Evolutionary conservation across 2,329 filamentous ascomycete species (phyloP), one percentile per base, ranked within the genome.

Genomic region (Xylariaceae sp.): DNA sequence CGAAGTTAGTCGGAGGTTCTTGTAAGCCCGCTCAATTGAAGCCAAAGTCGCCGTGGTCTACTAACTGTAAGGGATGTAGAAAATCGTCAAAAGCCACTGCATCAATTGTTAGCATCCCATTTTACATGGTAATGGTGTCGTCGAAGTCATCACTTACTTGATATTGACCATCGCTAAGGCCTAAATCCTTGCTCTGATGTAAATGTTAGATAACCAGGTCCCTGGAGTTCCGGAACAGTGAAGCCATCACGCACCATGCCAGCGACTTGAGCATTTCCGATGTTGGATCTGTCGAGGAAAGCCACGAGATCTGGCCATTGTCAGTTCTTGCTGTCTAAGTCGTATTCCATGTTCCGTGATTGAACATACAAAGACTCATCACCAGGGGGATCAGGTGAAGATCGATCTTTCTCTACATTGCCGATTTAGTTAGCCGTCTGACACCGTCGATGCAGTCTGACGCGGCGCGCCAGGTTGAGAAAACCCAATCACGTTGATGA

Each of bases 21-120:
- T 23, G 49, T 13, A n/a, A 52, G 34, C 15, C n/a, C 47, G 37
- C 1, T 45, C 15, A 17, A 4, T 7, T n/a, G 11, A 39, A 35
- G 9, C 2, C 13, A 34, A 10, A 4, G 4, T 8, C 11, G 17
- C 35, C 5, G 17, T 8, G n/a, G 3, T 51, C 47, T 5, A 62
- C 72, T 58, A 58, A 75, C 73, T 76, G 57, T 77, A 77, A 0
- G 75, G 74, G 48, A 77, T 77, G 61, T 77, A 78, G 56, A 77
- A 77, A 49, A 78, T 76, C 18, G 75, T 77, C 39, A 78, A 68
- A 23, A 77, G 68, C 76, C 76, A 78, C 69, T 73, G 39, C 13
- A 49, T 23, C 13, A 34, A 45, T 8, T 7, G 57, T 66, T 54
- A 66, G 54, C 37, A 52, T 51, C 5, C n/a, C 2, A 3, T 6